Evolutionary conservation across 352 stramenopile species (phyloP).

Genomic region (Albugo candida): DNA sequence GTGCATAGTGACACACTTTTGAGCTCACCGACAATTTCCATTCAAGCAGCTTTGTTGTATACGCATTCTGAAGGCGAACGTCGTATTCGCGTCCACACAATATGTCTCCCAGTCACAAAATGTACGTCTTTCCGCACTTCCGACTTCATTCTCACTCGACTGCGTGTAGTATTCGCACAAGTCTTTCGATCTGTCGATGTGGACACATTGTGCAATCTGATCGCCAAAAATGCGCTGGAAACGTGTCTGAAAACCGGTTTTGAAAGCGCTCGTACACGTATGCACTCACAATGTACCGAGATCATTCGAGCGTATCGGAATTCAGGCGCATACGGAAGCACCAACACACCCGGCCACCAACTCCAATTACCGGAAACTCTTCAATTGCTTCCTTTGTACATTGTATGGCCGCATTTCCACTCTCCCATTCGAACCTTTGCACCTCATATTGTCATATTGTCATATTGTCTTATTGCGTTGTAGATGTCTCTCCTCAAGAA

Average conservation of each 20-base stretch:
- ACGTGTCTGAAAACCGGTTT: conserved; percentile 87
- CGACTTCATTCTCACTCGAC: not conserved
- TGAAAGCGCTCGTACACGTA: conserved; percentile 81
- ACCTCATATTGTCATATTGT: not conserved
- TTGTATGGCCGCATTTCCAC: conserved; percentile 28
- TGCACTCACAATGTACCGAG: conserved; percentile 87
- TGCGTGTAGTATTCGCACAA: conserved; percentile 59
- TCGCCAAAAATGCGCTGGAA: conserved; percentile 91
- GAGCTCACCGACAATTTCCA: conserved; percentile 83
- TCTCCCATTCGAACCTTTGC: conserved; percentile 1
- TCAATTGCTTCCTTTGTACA: conserved; percentile 90
- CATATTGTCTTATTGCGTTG: not conserved
- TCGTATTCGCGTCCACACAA: conserved; percentile 95
- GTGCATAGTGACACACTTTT: conserved; percentile 92
- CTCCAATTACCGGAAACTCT: conserved; percentile 80
- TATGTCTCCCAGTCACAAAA: conserved; percentile 86
- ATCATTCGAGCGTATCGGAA: conserved; percentile 84
- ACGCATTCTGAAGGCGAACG: conserved; percentile 93
- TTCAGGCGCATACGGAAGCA: conserved; percentile 46
- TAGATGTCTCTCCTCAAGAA: conserved; percentile 97
- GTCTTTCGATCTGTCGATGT: conserved; percentile 85
- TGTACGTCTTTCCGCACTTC: conserved; percentile 17
- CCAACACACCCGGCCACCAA: conserved; percentile 51
- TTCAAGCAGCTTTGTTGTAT: conserved; percentile 96
- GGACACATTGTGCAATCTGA: conserved; percentile 87